phyloP scores from a whole-genome alignment of 768 basidiomycete species.

The Tulasnella sp. region DNA sequence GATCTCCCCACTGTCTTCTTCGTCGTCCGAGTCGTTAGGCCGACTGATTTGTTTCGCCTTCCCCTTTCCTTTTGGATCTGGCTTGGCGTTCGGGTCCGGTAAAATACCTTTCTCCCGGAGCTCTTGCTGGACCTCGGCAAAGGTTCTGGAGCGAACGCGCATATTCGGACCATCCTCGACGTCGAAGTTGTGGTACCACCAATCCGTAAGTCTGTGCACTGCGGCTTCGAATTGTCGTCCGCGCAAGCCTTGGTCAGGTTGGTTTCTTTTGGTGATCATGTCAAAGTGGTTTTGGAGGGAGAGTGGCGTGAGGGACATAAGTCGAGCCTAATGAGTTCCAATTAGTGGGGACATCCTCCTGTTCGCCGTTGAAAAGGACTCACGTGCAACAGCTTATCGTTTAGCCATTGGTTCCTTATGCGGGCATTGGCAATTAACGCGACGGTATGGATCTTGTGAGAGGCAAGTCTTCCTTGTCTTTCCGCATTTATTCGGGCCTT shows the following conservation, averaged over 20 bases:
- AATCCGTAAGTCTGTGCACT: slow-evolving; percentile 60
- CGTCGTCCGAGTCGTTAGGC: slow-evolving; percentile 22
- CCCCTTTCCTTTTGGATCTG: slow-evolving; percentile 28
- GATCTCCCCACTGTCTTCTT: slow-evolving; percentile 48
- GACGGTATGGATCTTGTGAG: slow-evolving; percentile 85
- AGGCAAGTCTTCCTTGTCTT: slow-evolving; percentile 63
- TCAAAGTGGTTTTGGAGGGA: slow-evolving; percentile 71
- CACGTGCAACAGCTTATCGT: slow-evolving; percentile 77
- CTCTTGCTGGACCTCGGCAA: slow-evolving; percentile 54
- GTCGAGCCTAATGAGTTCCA: slow-evolving; percentile 56
- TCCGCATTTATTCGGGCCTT: slow-evolving; percentile 49
- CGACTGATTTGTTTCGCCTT: slow-evolving; percentile 31
- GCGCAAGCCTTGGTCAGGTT: slow-evolving; percentile 73
- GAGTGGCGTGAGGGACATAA: slow-evolving; percentile 80
- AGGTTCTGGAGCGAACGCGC: slow-evolving; percentile 68
- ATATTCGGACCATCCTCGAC: slow-evolving; percentile 48
- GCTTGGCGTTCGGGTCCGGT: slow-evolving; percentile 8
- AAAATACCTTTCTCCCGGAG: slow-evolving; percentile 17
- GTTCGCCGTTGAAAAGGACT: slow-evolving; percentile 26
- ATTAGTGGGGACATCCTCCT: slow-evolving; percentile 18
- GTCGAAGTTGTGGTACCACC: slow-evolving; percentile 74
- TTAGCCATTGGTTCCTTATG: slow-evolving; percentile 75
- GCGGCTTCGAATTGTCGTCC: slow-evolving; percentile 84
- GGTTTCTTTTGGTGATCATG: slow-evolving; percentile 67
- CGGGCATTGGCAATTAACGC: slow-evolving; percentile 66